These are phyloP conservation scores for Thermomucor indicae-seudaticae DNA, from an alignment of 371 early-diverging fungal species.

Conservation along the genomic window DNA sequence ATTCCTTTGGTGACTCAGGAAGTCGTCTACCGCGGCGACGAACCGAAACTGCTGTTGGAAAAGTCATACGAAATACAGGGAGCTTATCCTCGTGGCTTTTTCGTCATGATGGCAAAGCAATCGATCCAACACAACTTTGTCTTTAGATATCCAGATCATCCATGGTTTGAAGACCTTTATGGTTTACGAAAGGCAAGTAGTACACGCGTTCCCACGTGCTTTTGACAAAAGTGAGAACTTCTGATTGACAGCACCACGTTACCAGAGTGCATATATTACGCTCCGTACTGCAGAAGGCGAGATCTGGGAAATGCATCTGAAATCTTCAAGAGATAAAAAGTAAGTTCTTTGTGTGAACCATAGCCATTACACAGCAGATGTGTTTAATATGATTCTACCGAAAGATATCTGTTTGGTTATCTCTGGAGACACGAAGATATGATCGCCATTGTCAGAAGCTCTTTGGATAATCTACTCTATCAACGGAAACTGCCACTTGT, in stretches of 20 bases:
- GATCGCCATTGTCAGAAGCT: conserved; percentile 44
- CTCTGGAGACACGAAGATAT: conserved; percentile 58
- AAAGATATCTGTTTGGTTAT: conserved; percentile 62
- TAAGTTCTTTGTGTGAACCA: conserved; percentile 21
- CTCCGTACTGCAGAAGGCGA: conserved; percentile 46
- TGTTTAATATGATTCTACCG: not conserved
- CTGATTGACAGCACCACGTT: not conserved
- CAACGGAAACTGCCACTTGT: conserved; percentile 68
- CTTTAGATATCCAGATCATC: conserved; percentile 58
- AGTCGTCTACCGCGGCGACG: conserved; percentile 25
- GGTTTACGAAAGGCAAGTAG: conserved; percentile 38
- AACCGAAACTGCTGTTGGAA: conserved; percentile 51
- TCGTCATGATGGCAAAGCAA: conserved; percentile 54
- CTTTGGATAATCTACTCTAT: conserved; percentile 34
- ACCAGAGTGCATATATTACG: conserved; percentile 52
- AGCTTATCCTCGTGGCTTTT: conserved; percentile 61
- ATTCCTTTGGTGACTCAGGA: conserved; percentile 27
- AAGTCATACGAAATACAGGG: conserved; percentile 49
- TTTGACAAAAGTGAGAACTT: not conserved
- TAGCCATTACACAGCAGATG: not conserved
- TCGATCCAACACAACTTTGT: conserved; percentile 55
- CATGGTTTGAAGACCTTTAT: conserved; percentile 46
- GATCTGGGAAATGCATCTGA: conserved; percentile 70
- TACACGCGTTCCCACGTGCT: not conserved
- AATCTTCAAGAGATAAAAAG: conserved; percentile 60